A percentile compares a stretch with the other conserved stretches of the same genome.
These are phyloP conservation scores for Ascochyta viciae-villosae DNA, from an alignment of 2,329 filamentous ascomycete genomes.

Conservation along the genomic window DNA sequence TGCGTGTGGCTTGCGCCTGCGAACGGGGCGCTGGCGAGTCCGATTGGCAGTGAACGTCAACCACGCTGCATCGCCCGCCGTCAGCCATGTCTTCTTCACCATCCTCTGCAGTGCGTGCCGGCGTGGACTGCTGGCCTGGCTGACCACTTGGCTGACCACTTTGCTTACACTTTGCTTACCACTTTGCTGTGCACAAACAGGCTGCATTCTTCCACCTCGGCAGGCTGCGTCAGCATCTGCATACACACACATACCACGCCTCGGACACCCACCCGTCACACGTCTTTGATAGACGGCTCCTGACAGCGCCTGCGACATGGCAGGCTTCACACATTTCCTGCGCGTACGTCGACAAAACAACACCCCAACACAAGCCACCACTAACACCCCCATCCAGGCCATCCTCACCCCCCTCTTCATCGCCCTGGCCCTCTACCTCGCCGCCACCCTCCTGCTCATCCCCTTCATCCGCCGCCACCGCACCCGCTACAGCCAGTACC, in stretches of 20 bases:
- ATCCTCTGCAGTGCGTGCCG: background rate
- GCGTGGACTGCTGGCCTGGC: background rate
- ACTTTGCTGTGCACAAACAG: background rate
- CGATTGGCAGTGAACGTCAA: slow-evolving; percentile 9
- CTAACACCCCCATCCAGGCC: slow-evolving; percentile 42
- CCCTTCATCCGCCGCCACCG: slow-evolving; percentile 55
- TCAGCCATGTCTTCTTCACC: background rate
- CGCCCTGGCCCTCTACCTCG: slow-evolving; percentile 52
- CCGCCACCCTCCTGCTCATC: slow-evolving; percentile 51
- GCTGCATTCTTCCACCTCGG: background rate
- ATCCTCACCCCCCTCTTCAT: slow-evolving; percentile 56
- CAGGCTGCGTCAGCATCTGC: slow-evolving; percentile 2
- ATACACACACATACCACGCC: background rate
- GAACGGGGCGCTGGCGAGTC: slow-evolving; percentile 5
- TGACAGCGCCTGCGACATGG: slow-evolving; percentile 33
- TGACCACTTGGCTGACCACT: background rate
- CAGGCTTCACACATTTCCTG: slow-evolving; percentile 44
- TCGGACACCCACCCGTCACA: background rate
- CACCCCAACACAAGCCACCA: background rate
- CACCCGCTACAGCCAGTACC: slow-evolving; percentile 53
- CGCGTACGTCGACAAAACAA: slow-evolving; percentile 35
- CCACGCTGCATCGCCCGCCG: background rate
- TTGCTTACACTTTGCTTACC: background rate
- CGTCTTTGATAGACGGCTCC: background rate
- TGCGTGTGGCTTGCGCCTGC: slow-evolving; percentile 7